Evolutionary conservation across 768 basidiomycete genomes (phyloP).

Genomic region (Gloeopeniophorella convolvens): DNA sequence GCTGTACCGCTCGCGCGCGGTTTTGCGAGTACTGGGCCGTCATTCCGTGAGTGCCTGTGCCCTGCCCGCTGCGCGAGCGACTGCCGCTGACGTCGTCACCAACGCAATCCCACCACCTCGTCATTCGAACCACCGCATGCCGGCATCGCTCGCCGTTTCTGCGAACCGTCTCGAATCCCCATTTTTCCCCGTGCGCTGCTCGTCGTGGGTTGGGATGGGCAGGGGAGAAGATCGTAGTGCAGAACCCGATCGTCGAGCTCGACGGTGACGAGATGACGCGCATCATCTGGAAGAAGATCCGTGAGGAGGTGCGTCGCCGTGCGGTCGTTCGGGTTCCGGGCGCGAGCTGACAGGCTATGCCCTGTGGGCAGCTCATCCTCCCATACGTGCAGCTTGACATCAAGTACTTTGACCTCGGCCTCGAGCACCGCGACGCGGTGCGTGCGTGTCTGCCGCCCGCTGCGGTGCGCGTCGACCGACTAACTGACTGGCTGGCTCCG

Average conservation of each 20-base stretch:
- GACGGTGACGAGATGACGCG: conserved; percentile 99
- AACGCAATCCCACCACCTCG: too few relatives aligned
- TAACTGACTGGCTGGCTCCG: not conserved
- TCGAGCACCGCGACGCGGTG: conserved; percentile 87
- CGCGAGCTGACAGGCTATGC: not conserved
- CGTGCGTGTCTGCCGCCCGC: too few relatives aligned
- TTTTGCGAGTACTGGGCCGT: conserved; percentile 15
- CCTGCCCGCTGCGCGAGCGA: not conserved
- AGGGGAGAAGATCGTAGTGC: conserved; percentile 61
- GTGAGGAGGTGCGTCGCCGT: conserved; percentile 73
- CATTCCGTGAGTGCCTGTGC: conserved; percentile 13
- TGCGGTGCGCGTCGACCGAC: not conserved
- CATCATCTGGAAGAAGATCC: conserved; percentile 98
- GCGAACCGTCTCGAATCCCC: not conserved
- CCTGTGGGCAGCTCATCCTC: conserved; percentile 69
- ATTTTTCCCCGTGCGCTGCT: not conserved
- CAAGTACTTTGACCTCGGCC: conserved; percentile 97
- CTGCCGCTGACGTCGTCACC: too few relatives aligned
- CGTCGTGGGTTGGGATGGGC: not conserved
- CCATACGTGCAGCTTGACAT: conserved; percentile 94
- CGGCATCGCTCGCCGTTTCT: not conserved
- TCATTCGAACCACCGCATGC: too few relatives aligned
- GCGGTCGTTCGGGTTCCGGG: not conserved
- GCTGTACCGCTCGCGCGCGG: conserved; percentile 3
- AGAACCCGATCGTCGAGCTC: conserved; percentile 89